A percentile compares a stretch with the other conserved stretches of the same genome.
Conservation (phyloP, 177 flowering plant genomes). For the Vitis hybrid region DNA sequence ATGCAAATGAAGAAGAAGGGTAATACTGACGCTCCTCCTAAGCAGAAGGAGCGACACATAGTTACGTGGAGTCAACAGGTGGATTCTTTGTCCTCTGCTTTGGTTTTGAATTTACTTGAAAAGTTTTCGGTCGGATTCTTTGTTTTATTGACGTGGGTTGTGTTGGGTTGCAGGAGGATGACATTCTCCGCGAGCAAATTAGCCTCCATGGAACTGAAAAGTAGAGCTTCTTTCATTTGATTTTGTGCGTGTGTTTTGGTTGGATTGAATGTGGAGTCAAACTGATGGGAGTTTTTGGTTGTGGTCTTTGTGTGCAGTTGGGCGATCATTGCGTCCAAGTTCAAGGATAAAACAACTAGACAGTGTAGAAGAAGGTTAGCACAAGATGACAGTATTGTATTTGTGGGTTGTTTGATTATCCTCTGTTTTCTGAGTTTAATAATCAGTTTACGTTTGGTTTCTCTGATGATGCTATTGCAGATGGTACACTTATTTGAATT, state of each 20-base stretch:
- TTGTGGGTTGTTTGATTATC: background rate
- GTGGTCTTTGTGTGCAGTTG: conserved; percentile 47
- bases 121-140: conserved; percentile 1
- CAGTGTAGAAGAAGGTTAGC: conserved; percentile 91
- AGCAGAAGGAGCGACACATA: conserved; percentile 80
- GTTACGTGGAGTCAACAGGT: conserved; percentile 94
- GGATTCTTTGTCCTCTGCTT: background rate
- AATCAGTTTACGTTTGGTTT: conserved; percentile 3
- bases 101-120: background rate
- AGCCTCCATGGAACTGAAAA: conserved; percentile 79
- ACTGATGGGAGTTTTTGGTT: background rate
- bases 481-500: conserved; percentile 94
- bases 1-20: conserved; percentile 38
- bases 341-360: conserved; percentile 90
- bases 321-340: conserved; percentile 82
- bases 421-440: background rate
- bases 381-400: background rate
- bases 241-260: background rate
- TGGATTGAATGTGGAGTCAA: background rate
- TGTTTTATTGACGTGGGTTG: background rate
- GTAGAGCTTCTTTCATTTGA: conserved; percentile 30
- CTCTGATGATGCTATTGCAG: conserved; percentile 31
- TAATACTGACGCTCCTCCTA: conserved; percentile 22
- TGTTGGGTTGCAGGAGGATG: conserved; percentile 76
- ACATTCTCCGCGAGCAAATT: conserved; percentile 84